Evolutionary conservation across 2,329 filamentous ascomycete genomes (phyloP).

Genomic region (Cladophialophora psammophila): DNA sequence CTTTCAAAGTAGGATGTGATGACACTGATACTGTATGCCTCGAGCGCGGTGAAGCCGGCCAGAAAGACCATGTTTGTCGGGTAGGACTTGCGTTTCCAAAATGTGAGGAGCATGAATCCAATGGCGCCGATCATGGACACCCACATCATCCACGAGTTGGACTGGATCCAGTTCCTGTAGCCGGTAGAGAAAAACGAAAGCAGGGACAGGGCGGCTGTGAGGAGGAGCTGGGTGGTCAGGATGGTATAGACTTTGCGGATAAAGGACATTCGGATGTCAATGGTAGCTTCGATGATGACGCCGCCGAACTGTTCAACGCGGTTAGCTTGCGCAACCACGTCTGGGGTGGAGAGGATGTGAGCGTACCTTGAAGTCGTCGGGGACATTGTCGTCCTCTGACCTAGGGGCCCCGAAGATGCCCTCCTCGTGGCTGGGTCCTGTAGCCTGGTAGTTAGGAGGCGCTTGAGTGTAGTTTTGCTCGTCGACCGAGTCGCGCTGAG

Average conservation of each 20-base stretch:
- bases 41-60: conserved; percentile 83
- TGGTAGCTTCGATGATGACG: conserved; percentile 87
- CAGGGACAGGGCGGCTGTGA: conserved; percentile 79
- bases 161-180: conserved; percentile 89
- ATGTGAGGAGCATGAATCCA: conserved; percentile 84
- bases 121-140: conserved; percentile 83
- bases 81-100: conserved; percentile 95
- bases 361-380: conserved; percentile 92
- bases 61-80: conserved; percentile 95
- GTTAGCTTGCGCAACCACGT: conserved; percentile 12
- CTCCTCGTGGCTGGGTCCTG: conserved; percentile 64
- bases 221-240: conserved; percentile 90
- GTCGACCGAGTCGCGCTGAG: conserved; percentile 85
- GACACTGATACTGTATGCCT: conserved; percentile 92
- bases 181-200: conserved; percentile 81
- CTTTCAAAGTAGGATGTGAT: conserved; percentile 90
- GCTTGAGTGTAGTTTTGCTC: conserved; percentile 73
- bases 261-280: conserved; percentile 97
- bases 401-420: conserved; percentile 65
- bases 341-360: conserved; percentile 26
- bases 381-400: conserved; percentile 86
- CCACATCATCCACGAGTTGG: conserved; percentile 83
- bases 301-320: conserved; percentile 76
- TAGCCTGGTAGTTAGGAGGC: conserved; percentile 80
- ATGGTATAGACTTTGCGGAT: conserved; percentile 98